Evolutionary conservation across 2,329 filamentous ascomycete genomes (phyloP), one percentile per base, ranked within the genome.

Genomic region (Coniochaeta pulveracea): DNA sequence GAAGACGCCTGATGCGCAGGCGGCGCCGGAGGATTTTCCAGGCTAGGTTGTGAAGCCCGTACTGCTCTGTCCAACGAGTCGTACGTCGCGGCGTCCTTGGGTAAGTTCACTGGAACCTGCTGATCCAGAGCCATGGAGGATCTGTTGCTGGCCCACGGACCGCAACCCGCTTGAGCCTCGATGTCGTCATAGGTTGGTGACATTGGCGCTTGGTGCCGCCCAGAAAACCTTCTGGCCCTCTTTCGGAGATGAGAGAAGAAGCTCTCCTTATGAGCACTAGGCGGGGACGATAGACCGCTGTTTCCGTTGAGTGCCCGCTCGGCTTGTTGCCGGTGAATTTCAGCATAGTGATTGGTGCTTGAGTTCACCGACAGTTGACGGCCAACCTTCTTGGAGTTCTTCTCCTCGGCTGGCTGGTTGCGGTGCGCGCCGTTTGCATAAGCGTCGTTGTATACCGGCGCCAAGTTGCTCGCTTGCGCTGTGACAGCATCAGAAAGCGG

Each of bases 221-320:
- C 91, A 17, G 91, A 98, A 39, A 98, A 79, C 44, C 91, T 74
- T 45, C 91, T 76, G 18, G 93, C 91, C 33, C 89, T 80, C 59
- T 98, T 98, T 36, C 91, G 76, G 6, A 98, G 69, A 53, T 98
- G 91, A 1, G 91, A 96, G 60, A 98, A 98, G 65, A 98, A 98
- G 56, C 91, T 85, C 56, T 98, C 91, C 51, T 93, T 93, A 36
- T 86, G 83, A 12, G 73, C 83, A 47, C 72, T 79, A 0, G 80
- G 76, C 4, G 86, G 85, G 5, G 85, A 91, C 11, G 72, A 76
- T 16, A 88, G 64, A 15, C 79, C 82, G 21, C 70, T 72, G 47
- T 80, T 78, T 34, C 88, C 91, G 51, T 86, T 95, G 28, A 96
- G 68, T 23, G 86, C 85, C 41, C 85, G 73, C 56, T 96, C 89